Conservation (phyloP, 352 stramenopile genomes). For the Peronospora farinosa region DNA sequence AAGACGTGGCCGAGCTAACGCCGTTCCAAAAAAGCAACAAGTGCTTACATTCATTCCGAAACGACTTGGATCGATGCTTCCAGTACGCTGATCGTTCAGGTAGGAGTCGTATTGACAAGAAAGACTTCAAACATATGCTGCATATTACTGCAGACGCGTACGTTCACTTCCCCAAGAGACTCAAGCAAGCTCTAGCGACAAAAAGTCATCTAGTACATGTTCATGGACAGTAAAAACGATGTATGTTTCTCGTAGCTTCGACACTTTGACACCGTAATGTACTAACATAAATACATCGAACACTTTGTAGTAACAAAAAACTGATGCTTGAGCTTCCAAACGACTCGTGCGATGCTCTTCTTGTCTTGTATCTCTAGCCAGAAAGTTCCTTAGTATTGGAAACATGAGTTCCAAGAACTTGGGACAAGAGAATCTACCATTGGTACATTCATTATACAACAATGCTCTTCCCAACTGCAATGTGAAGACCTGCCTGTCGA, state of each 20-base stretch:
- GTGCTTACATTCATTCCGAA: slow-evolving; percentile 48
- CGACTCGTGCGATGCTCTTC: slow-evolving; percentile 13
- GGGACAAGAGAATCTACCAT: background rate
- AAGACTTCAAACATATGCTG: slow-evolving; percentile 52
- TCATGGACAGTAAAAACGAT: slow-evolving; percentile 5
- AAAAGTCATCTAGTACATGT: background rate
- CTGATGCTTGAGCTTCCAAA: slow-evolving; percentile 19
- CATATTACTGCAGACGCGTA: slow-evolving; percentile 40
- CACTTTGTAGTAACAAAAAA: slow-evolving; percentile 8
- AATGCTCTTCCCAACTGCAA: slow-evolving; percentile 58
- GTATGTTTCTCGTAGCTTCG: slow-evolving; percentile 19
- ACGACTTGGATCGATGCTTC: slow-evolving; percentile 57
- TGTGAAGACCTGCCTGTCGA: slow-evolving; percentile 59
- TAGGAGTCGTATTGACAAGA: slow-evolving; percentile 31
- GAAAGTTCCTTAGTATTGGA: background rate
- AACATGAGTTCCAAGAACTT: background rate
- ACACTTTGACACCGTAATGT: slow-evolving; percentile 2
- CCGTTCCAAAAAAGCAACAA: slow-evolving; percentile 28
- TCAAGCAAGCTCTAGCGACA: slow-evolving; percentile 11
- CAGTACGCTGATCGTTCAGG: slow-evolving; percentile 37
- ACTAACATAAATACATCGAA: slow-evolving; percentile 27
- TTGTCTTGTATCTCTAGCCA: slow-evolving; percentile 23
- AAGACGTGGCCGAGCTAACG: slow-evolving; percentile 41
- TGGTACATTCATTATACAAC: slow-evolving; percentile 36
- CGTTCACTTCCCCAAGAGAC: slow-evolving; percentile 41